These are phyloP conservation scores for Phytophthora sansomeana DNA, from an alignment of 352 stramenopile genomes.

Conservation along the genomic window DNA sequence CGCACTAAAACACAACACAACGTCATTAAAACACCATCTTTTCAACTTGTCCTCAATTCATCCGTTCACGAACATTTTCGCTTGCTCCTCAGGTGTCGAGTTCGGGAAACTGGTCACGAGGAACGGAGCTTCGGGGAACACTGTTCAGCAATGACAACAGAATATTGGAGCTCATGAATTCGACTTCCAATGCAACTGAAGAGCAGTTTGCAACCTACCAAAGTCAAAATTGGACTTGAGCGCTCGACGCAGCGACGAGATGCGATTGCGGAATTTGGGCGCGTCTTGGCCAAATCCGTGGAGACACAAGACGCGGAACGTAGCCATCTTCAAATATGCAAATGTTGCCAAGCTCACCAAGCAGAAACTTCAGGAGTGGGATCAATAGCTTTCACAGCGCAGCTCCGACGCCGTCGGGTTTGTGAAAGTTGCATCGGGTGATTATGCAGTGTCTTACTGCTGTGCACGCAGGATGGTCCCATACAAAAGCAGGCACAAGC, in stretches of 20 bases:
- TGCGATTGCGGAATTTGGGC: slow-evolving; percentile 71
- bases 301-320: slow-evolving; percentile 80
- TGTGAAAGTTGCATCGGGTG: slow-evolving; percentile 27
- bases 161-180: slow-evolving; percentile 4
- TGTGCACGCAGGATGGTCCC: background rate
- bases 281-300: slow-evolving; percentile 86
- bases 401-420: slow-evolving; percentile 4
- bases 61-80: slow-evolving; percentile 33
- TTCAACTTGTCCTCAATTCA: slow-evolving; percentile 9
- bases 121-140: slow-evolving; percentile 74
- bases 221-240: slow-evolving; percentile 88
- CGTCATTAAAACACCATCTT: slow-evolving; percentile 3
- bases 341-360: background rate
- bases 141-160: slow-evolving; percentile 34
- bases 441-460: slow-evolving; percentile 24
- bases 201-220: slow-evolving; percentile 38
- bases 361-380: slow-evolving; percentile 35
- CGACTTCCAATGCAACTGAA: background rate
- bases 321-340: slow-evolving; percentile 34
- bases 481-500: background rate
- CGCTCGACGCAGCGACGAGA: slow-evolving; percentile 70
- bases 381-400: background rate
- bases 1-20: slow-evolving; percentile 9
- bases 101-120: slow-evolving; percentile 69
- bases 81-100: slow-evolving; percentile 47